A percentile compares a stretch with the other conserved stretches of the same genome.
Evolutionary conservation across 2,329 filamentous ascomycete species (phyloP).

Genomic region (Fusarium circinatum): DNA sequence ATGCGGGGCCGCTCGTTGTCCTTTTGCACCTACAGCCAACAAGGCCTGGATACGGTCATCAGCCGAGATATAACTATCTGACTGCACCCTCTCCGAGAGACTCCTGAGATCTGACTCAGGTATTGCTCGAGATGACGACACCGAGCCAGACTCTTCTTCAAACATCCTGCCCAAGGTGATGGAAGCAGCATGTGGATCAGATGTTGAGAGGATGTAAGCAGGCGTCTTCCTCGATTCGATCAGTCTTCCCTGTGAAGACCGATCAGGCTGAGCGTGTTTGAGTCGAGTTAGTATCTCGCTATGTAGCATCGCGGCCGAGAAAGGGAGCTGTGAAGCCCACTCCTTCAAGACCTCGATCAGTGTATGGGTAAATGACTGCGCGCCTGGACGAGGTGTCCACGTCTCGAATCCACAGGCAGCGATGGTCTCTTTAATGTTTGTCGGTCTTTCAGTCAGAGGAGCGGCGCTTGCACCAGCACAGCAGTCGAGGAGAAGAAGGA

Average conservation of each 20-base stretch:
- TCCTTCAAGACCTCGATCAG: constrained; percentile 43
- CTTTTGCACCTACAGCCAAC: constrained; percentile 33
- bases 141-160: constrained; percentile 33
- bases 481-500: constrained; percentile 41
- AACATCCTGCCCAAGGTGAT: constrained; percentile 38
- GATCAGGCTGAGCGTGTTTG: constrained; percentile 40
- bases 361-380: constrained; percentile 42
- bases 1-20: constrained; percentile 38
- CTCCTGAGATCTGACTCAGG: constrained; percentile 31
- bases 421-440: constrained; percentile 44
- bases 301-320: constrained; percentile 44
- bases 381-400: constrained; percentile 39
- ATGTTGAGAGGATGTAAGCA: constrained; percentile 42
- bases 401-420: constrained; percentile 44
- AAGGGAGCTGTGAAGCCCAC: constrained; percentile 40
- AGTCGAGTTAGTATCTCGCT: constrained; percentile 42
- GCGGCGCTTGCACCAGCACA: constrained; percentile 43
- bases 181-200: constrained; percentile 40
- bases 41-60: constrained; percentile 40
- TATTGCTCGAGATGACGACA: constrained; percentile 34
- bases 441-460: constrained; percentile 39
- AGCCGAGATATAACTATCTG: constrained; percentile 31
- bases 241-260: constrained; percentile 36
- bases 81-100: constrained; percentile 39
- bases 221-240: constrained; percentile 43